Evolutionary conservation across 371 early-diverging fungal species (phyloP).

Genomic region (Cokeromyces recurvatus): DNA sequence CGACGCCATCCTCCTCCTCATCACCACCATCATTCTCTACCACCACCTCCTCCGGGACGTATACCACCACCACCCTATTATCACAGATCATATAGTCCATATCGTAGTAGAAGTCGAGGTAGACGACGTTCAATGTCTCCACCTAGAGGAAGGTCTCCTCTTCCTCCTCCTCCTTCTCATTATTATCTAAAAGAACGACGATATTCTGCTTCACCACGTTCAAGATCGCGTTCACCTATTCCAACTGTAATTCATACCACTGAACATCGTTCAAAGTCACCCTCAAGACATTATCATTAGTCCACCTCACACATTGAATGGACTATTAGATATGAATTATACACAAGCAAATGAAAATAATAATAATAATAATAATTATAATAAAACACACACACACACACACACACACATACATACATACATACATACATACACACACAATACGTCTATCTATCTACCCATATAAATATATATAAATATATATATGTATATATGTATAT

Average conservation of each 20-base stretch:
- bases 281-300: too few relatives aligned
- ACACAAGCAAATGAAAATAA: neutral
- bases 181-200: neutral
- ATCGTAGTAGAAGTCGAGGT: conserved; percentile 5
- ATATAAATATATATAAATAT: too few relatives aligned
- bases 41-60: conserved; percentile 3
- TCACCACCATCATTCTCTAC: too few relatives aligned
- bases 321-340: too few relatives aligned
- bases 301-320: neutral
- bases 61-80: neutral
- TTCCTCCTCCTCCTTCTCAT: too few relatives aligned
- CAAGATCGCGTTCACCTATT: conserved; percentile 15
- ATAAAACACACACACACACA: too few relatives aligned
- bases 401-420: too few relatives aligned
- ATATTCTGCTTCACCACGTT: neutral
- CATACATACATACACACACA: too few relatives aligned
- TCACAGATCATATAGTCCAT: conserved; percentile 3
- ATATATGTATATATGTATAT: too few relatives aligned
- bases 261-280: too few relatives aligned
- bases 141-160: conserved; percentile 19
- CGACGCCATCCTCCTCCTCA: too few relatives aligned
- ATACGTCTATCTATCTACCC: too few relatives aligned
- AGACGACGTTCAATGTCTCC: conserved; percentile 25
- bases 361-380: neutral
- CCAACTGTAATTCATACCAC: neutral